A percentile compares a stretch with the other conserved stretches of the same genome.
Evolutionary conservation across 345 rosid species (phyloP).

Genomic region (Eucalyptus tenuipes): DNA sequence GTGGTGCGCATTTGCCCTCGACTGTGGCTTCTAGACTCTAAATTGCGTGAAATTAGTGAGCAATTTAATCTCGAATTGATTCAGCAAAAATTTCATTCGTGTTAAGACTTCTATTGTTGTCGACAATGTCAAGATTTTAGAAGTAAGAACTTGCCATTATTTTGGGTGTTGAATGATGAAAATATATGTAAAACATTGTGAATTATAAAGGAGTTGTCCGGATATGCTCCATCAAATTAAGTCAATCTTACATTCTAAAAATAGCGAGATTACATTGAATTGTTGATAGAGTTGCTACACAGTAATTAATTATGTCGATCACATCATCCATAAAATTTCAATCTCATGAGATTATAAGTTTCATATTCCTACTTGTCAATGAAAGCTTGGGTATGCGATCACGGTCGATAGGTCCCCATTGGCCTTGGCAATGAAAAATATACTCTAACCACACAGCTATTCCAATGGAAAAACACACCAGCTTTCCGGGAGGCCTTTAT

Average conservation of each 20-base stretch:
- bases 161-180: not conserved
- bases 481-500: not conserved
- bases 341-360: not conserved
- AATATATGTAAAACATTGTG: not conserved
- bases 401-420: not conserved
- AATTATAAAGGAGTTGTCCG: not conserved
- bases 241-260: not conserved
- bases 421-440: not conserved
- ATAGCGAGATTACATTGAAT: not conserved
- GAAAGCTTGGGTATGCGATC: not conserved
- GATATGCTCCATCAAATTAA: not conserved
- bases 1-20: not conserved
- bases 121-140: not conserved
- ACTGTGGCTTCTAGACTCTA: not conserved
- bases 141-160: not conserved
- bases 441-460: not conserved
- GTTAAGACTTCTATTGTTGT: not conserved
- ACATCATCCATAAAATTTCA: not conserved
- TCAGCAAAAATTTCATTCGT: not conserved
- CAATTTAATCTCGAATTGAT: not conserved
- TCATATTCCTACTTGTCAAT: not conserved
- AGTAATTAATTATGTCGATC: rapidly evolving
- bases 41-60: not conserved
- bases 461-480: not conserved
- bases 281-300: rapidly evolving